Percentiles rank a stretch among this genome's conserved stretches.
These are phyloP conservation scores for Cercospora citrullina DNA, from an alignment of 2,329 filamentous ascomycete species.

Conservation along the genomic window DNA sequence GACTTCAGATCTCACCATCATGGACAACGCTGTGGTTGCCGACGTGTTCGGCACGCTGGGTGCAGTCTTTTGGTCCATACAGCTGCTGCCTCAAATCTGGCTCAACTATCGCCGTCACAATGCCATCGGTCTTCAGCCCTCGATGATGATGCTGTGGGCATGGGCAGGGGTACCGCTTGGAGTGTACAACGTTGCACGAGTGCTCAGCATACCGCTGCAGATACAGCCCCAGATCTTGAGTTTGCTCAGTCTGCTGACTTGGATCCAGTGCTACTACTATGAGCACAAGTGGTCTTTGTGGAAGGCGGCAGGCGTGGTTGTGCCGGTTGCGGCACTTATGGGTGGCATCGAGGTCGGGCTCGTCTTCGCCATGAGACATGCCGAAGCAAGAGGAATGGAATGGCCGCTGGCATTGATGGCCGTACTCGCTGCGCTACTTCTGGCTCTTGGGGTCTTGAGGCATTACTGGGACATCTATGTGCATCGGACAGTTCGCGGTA, in stretches of 20 bases:
- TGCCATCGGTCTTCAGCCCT: slow-evolving; percentile 64
- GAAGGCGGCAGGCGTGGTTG: slow-evolving; percentile 52
- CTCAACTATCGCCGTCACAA: slow-evolving; percentile 68
- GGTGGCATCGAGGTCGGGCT: slow-evolving; percentile 60
- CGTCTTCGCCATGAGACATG: slow-evolving; percentile 56
- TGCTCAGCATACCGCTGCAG: slow-evolving; percentile 55
- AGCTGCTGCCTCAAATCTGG: slow-evolving; percentile 69
- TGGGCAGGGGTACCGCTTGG: slow-evolving; percentile 68
- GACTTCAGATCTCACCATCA: slow-evolving; percentile 3
- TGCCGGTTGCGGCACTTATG: slow-evolving; percentile 57
- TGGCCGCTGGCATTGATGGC: slow-evolving; percentile 71
- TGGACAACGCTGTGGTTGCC: slow-evolving; percentile 39
- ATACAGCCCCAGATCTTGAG: slow-evolving; percentile 61
- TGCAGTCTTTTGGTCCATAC: slow-evolving; percentile 66
- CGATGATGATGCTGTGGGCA: slow-evolving; percentile 73
- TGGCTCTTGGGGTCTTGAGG: slow-evolving; percentile 65
- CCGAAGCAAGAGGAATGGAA: slow-evolving; percentile 46
- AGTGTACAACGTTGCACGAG: slow-evolving; percentile 58
- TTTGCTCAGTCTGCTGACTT: slow-evolving; percentile 53
- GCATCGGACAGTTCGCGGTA: slow-evolving; percentile 66
- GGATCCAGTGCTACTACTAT: slow-evolving; percentile 59
- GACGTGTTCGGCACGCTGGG: slow-evolving; percentile 62
- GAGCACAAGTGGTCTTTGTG: slow-evolving; percentile 57
- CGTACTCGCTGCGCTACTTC: slow-evolving; percentile 61
- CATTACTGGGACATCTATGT: slow-evolving; percentile 71